phyloP scores from a whole-genome alignment of 352 stramenopile species.

The Thalassiosira hispida region DNA sequence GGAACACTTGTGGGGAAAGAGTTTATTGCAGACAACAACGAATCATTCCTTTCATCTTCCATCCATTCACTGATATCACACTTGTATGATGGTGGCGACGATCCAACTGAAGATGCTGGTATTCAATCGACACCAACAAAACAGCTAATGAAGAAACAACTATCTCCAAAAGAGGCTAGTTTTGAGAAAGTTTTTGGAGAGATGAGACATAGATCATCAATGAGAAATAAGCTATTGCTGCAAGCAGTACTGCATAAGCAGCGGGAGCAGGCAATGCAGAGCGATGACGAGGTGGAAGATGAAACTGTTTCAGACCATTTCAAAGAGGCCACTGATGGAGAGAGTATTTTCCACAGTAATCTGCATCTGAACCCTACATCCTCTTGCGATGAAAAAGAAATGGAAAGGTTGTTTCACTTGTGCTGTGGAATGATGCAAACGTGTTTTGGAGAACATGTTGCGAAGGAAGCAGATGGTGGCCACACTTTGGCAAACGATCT shows the following conservation, averaged over 20 bases:
- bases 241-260: not conserved
- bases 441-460: conserved; percentile 22
- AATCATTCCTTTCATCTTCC: conserved; percentile 22
- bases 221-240: conserved; percentile 6
- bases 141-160: not conserved
- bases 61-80: conserved; percentile 18
- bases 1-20: conserved; percentile 30
- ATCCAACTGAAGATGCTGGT: not conserved
- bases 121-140: no score
- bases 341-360: not conserved
- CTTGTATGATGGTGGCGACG: not conserved
- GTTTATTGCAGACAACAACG: conserved; percentile 6
- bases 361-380: not conserved
- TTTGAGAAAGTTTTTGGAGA: conserved; percentile 8
- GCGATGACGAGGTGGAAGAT: no score
- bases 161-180: conserved; percentile 14
- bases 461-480: not conserved
- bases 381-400: conserved; percentile 24
- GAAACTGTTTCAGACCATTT: no score
- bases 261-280: no score
- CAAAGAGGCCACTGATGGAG: no score
- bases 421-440: conserved; percentile 21
- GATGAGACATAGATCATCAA: conserved; percentile 8
- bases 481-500: conserved; percentile 13
- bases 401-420: conserved; percentile 18